phyloP scores from a whole-genome alignment of 2,329 filamentous ascomycete species.

The Nemania bipapillata region DNA sequence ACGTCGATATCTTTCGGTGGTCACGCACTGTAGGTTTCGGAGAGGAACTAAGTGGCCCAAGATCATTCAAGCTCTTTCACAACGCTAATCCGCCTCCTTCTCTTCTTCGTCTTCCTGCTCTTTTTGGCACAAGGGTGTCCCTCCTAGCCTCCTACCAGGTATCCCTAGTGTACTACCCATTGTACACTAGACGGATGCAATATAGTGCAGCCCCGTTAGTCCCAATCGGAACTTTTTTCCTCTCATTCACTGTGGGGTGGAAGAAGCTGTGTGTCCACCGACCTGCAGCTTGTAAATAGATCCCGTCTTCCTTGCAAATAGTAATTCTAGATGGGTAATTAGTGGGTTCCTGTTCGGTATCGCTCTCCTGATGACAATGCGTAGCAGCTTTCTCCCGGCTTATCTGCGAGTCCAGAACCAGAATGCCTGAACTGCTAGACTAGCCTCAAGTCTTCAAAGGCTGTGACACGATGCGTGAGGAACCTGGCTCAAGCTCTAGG shows the following conservation, averaged over 20 bases:
- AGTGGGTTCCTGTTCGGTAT: background rate
- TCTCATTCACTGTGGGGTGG: background rate
- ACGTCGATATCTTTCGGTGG: background rate
- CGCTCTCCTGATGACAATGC: background rate
- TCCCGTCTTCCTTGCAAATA: background rate
- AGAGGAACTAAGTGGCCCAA: background rate
- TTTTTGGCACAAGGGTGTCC: background rate
- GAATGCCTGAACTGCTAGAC: background rate
- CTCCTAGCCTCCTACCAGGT: no score
- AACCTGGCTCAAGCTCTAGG: background rate
- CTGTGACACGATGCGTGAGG: background rate
- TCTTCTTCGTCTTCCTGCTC: background rate
- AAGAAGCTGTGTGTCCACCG: slow-evolving; percentile 3
- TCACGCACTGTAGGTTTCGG: background rate
- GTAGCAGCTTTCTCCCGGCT: background rate
- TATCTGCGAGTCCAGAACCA: background rate
- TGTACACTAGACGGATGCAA: background rate
- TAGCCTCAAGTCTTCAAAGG: background rate
- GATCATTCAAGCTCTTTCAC: background rate
- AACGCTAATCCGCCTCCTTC: background rate
- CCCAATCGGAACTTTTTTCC: background rate
- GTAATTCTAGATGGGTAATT: background rate
- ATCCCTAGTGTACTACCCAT: background rate
- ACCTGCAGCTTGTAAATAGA: slow-evolving; percentile 2
- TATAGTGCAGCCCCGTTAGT: background rate